Percentiles rank a stretch among this genome's conserved stretches.
These are phyloP conservation scores for Aethionema arabicum DNA, from an alignment of 345 rosid genomes.

Conservation along the genomic window DNA sequence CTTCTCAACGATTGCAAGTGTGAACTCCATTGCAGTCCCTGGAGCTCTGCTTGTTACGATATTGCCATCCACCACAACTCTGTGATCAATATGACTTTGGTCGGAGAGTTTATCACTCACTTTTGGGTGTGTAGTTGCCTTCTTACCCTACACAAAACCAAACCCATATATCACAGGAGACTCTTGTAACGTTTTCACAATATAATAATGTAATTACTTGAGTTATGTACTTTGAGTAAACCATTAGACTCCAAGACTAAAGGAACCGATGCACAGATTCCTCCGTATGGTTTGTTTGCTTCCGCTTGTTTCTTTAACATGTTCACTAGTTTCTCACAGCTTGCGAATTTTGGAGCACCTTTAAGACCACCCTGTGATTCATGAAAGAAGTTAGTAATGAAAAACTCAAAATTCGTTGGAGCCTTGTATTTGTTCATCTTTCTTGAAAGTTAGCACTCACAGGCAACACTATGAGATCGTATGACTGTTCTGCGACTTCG, in stretches of 20 bases:
- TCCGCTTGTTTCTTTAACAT: conserved; percentile 76
- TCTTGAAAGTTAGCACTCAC: conserved; percentile 41
- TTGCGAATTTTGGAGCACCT: conserved; percentile 81
- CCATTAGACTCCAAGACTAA: conserved; percentile 83
- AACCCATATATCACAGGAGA: conserved; percentile 3
- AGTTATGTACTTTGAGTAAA: conserved; percentile 64
- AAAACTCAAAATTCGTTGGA: neutral
- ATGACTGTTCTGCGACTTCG: conserved; percentile 80
- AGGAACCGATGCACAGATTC: conserved; percentile 92
- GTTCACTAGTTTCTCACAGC: conserved; percentile 67
- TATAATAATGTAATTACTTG: neutral
- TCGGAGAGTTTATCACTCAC: conserved; percentile 75
- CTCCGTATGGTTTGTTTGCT: conserved; percentile 76
- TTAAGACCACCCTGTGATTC: conserved; percentile 73
- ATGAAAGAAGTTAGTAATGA: conserved; percentile 18
- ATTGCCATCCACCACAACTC: conserved; percentile 91
- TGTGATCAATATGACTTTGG: conserved; percentile 63
- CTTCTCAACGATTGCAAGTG: conserved; percentile 86
- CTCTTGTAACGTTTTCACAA: neutral
- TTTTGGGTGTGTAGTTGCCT: conserved; percentile 80
- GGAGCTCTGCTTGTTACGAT: conserved; percentile 93
- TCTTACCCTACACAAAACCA: conserved; percentile 65
- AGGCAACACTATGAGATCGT: conserved; percentile 84
- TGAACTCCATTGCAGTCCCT: conserved; percentile 87
- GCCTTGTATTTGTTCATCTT: neutral